A percentile compares a stretch with the other conserved stretches of the same genome.
Evolutionary conservation across 345 rosid species (phyloP).

Genomic region (Geranium rotundifolium): DNA sequence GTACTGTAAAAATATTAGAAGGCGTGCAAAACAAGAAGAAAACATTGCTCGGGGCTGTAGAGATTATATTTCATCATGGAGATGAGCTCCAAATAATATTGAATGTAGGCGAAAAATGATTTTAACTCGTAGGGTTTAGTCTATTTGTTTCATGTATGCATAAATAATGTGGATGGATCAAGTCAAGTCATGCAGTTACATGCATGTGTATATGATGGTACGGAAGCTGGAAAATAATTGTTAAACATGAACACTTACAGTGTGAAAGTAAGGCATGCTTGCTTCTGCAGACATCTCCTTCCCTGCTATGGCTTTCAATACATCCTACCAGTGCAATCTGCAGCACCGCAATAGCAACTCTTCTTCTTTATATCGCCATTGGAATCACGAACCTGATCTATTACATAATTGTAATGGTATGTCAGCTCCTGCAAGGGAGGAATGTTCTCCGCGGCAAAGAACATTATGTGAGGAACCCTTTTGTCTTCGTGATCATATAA

Average conservation of each 20-base stretch:
- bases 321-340: conserved; percentile 66
- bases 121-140: no score
- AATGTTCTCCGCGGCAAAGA: conserved; percentile 73
- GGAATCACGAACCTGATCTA: conserved; percentile 55
- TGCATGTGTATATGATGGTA: no score
- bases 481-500: conserved; percentile 64
- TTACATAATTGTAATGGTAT: conserved; percentile 62
- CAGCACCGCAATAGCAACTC: conserved; percentile 63
- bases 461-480: conserved; percentile 81
- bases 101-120: no score
- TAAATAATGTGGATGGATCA: no score
- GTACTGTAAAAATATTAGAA: no score
- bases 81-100: no score
- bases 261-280: conserved; percentile 1
- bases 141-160: no score
- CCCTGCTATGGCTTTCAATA: conserved; percentile 31
- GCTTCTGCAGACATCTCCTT: background rate
- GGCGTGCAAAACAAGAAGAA: no score
- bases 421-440: conserved; percentile 84
- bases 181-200: no score
- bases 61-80: no score
- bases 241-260: background rate
- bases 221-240: no score
- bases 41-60: no score
- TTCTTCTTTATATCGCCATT: conserved; percentile 64